phyloP scores from a whole-genome alignment of 78 protist species.

The Trichosphaerium sp. region DNA sequence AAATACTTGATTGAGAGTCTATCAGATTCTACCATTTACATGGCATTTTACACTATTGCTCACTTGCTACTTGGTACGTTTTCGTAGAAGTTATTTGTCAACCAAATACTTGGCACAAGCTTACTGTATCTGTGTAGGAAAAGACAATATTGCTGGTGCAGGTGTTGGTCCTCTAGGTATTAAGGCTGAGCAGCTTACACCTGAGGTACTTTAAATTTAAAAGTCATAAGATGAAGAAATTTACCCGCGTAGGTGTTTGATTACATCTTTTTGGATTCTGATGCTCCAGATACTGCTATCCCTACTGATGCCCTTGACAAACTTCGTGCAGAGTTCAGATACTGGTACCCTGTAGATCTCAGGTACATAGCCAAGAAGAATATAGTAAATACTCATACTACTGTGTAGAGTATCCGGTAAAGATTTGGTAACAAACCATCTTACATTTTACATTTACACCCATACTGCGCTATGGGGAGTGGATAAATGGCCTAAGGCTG shows the following conservation, averaged over 20 bases:
- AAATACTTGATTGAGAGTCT: conserved; percentile 94
- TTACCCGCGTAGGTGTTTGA: too few species aligned
- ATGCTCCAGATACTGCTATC: conserved; percentile 19
- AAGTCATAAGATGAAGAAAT: neutral
- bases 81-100: neutral
- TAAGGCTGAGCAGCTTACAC: conserved; percentile 57
- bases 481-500: conserved; percentile 64
- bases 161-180: conserved; percentile 53
- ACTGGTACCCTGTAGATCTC: conserved; percentile 97
- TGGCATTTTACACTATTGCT: conserved; percentile 98
- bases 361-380: too few species aligned
- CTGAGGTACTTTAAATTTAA: neutral
- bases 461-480: conserved; percentile 92
- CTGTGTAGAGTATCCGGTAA: conserved; percentile 97
- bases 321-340: conserved; percentile 81
- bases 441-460: conserved; percentile 95
- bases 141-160: conserved; percentile 61
- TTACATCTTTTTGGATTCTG: conserved; percentile 27
- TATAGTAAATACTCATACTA: too few species aligned
- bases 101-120: neutral
- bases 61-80: conserved; percentile 77
- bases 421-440: conserved; percentile 96
- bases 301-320: conserved; percentile 41
- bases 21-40: conserved; percentile 99
- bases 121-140: too few species aligned